Percentiles rank a stretch among this genome's conserved stretches.
phyloP scores from a whole-genome alignment of 495 filamentous ascomycete species.

The Tuber calosporum region DNA sequence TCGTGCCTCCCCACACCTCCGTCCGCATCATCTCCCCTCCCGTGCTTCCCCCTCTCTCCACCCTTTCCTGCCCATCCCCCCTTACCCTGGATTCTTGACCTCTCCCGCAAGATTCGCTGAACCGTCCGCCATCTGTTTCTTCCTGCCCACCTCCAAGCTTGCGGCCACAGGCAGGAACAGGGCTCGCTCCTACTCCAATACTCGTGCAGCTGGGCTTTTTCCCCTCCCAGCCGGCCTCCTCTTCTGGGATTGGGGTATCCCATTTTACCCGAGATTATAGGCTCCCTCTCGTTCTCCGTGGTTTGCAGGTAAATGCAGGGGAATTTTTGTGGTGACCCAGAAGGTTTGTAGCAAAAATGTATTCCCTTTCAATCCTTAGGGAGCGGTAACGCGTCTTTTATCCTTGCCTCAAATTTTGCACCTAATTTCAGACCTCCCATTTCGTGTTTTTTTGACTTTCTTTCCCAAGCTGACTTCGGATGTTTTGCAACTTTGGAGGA shows the following conservation, averaged over 20 bases:
- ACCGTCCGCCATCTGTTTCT: not conserved
- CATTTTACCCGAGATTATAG: not conserved
- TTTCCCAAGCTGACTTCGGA: constrained; percentile 8
- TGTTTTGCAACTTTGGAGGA: constrained; percentile 46
- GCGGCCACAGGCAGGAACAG: not conserved
- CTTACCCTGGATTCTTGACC: not conserved
- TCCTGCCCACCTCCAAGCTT: not conserved
- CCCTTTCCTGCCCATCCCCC: too few species aligned
- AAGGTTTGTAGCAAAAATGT: constrained; percentile 25
- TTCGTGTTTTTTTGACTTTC: constrained; percentile 16
- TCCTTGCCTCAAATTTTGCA: not conserved
- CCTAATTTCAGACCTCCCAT: constrained; percentile 9
- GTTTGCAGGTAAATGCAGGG: constrained; percentile 17
- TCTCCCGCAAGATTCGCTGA: not conserved
- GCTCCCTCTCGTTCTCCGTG: not conserved
- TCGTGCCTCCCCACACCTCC: not conserved
- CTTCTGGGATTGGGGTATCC: not conserved
- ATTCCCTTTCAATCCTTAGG: not conserved
- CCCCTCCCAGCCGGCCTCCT: not conserved
- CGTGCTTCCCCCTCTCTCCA: not conserved
- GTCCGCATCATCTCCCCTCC: not conserved
- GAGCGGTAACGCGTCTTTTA: not conserved
- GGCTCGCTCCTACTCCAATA: not conserved
- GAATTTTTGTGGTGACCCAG: constrained; percentile 36
- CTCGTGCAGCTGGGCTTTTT: not conserved